Percentiles rank a stretch among this genome's conserved stretches.
phyloP scores from a whole-genome alignment of 1,139 yeast genomes.

The Pichia sp. region DNA sequence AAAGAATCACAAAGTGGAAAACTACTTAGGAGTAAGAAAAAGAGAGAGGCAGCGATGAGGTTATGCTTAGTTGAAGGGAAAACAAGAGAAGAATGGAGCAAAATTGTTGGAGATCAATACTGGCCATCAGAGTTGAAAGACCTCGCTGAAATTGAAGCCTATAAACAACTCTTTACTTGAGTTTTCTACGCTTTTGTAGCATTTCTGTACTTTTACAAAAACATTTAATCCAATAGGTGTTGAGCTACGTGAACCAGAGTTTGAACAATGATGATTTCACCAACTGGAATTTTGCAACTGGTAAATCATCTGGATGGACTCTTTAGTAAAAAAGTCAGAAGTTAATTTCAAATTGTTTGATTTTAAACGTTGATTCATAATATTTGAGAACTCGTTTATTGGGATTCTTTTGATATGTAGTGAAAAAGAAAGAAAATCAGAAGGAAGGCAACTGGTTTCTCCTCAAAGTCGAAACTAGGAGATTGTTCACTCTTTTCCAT shows the following conservation, averaged over 20 bases:
- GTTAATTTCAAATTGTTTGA: too few species aligned
- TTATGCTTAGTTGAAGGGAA: constrained; percentile 41
- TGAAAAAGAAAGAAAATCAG: constrained; percentile 8
- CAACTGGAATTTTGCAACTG: too few species aligned
- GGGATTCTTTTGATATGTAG: too few species aligned
- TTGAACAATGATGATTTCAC: neutral
- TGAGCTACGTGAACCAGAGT: neutral
- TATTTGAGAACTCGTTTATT: too few species aligned
- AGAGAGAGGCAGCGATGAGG: constrained; percentile 40
- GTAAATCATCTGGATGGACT: too few species aligned
- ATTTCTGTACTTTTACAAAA: too few species aligned
- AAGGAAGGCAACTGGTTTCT: constrained; percentile 17
- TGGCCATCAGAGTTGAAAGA: constrained; percentile 24
- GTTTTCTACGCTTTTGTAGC: too few species aligned
- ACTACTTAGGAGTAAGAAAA: constrained; percentile 35
- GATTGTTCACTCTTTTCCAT: constrained; percentile 26
- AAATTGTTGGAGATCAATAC: constrained; percentile 22
- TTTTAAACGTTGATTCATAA: too few species aligned
- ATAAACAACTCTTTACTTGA: constrained; percentile 7
- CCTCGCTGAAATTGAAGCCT: constrained; percentile 19
- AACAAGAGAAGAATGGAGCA: constrained; percentile 33
- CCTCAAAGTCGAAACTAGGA: constrained; percentile 23
- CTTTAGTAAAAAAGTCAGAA: too few species aligned
- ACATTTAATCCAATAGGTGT: too few species aligned
- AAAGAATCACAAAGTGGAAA: constrained; percentile 43